Percentiles rank a stretch among this genome's conserved stretches.
Conservation (phyloP, 768 basidiomycete genomes). For the Kwoniella sp. region DNA sequence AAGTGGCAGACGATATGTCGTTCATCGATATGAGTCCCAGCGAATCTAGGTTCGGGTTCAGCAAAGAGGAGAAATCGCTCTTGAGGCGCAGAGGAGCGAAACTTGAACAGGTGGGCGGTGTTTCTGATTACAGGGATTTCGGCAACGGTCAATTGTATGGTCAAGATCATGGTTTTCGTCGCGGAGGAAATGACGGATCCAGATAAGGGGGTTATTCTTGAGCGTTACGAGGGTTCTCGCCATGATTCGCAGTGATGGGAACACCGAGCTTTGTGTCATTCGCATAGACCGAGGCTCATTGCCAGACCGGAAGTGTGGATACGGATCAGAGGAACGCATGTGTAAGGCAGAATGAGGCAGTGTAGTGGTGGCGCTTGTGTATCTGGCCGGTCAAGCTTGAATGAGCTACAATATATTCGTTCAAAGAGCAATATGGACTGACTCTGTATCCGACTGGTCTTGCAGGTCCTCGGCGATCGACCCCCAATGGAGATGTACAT, state of each 20-base stretch:
- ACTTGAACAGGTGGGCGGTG: conserved; percentile 28
- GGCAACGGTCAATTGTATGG: no score
- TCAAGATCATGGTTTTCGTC: background rate
- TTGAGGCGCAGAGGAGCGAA: conserved; percentile 27
- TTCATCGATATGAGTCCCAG: conserved; percentile 17
- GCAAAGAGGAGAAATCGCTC: conserved; percentile 25
- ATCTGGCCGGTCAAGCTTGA: background rate
- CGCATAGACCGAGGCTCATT: no score
- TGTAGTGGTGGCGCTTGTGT: no score
- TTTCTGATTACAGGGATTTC: background rate
- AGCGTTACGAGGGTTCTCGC: background rate
- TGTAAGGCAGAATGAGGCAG: no score
- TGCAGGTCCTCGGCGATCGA: background rate
- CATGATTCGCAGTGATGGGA: background rate
- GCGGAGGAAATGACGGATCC: background rate
- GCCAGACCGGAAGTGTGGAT: no score
- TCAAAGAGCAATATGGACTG: background rate
- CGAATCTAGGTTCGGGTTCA: conserved; percentile 4
- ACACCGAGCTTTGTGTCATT: no score
- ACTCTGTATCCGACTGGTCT: background rate
- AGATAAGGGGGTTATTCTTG: background rate
- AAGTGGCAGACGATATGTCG: conserved; percentile 16
- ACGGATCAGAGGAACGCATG: no score
- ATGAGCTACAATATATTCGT: background rate
- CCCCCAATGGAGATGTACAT: conserved; percentile 5